Evolutionary conservation across 78 protist genomes (phyloP), one percentile per base, ranked within the genome.

Genomic region (Dictyostelium firmibasis): DNA sequence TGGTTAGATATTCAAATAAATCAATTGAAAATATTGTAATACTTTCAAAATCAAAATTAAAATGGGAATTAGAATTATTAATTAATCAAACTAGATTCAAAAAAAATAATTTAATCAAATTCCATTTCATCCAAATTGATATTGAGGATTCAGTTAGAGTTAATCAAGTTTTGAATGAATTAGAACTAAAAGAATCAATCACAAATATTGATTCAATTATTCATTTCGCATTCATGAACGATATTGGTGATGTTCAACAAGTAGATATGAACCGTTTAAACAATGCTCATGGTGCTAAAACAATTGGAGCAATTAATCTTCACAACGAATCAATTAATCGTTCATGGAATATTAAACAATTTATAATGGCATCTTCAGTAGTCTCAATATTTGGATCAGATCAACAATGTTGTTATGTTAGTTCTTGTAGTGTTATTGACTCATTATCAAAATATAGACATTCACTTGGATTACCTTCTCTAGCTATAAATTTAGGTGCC

Each of bases 1-100:
- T 89, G 13, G 20, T 81, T 6, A 29, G 70, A 35, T 62, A 69
- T n/a, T 83, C 94, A 41, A 35, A 41, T 3, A 8, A 27, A 2
- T 77, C 44, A 13, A 20, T 89, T 7, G 75, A 43, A 5, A 67
- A 89, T 35, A 60, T 89, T n/a, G 50, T 89, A 8, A 75, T 89
- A 16, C n/a, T 89, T 0, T 69, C 94, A 47, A 69, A 57, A 62
- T 81, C 88, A 23, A 16, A 35, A 31, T n/a, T 89, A 35, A 89
- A 89, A 57, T 89, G 87, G 86, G 87, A 81, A 36, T 13, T 89
- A 3, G 69, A 89, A n/a, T 29, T 47, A 29, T 50, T 69, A 50
- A 89, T 89, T 44, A 88, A 88, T 76, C 10, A 79, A 36, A 35
- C n/a, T 44, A 62, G 38, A n/a, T 23, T n/a, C 43, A 16, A 4